phyloP scores from a whole-genome alignment of 2,329 filamentous ascomycete genomes.

The Tolypocladium cylindrosporum region DNA sequence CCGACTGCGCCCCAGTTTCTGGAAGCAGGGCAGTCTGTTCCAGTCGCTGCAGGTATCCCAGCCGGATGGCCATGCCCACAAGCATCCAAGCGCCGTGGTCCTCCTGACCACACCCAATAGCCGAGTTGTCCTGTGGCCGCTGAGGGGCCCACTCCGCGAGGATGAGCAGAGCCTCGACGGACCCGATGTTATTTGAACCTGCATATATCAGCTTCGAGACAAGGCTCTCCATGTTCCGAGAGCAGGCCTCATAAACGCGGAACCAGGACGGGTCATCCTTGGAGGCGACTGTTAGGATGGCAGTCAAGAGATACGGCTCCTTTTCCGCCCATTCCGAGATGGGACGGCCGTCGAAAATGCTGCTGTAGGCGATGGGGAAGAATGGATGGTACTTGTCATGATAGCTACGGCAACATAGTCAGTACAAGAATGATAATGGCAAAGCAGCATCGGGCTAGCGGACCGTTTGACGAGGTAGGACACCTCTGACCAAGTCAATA shows the following conservation, averaged over 20 bases:
- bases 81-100: slow-evolving; percentile 72
- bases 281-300: slow-evolving; percentile 60
- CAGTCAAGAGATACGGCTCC: slow-evolving; percentile 59
- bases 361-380: slow-evolving; percentile 55
- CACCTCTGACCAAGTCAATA: slow-evolving; percentile 15
- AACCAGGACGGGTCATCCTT: slow-evolving; percentile 59
- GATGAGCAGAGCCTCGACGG: slow-evolving; percentile 59
- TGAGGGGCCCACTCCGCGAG: slow-evolving; percentile 67
- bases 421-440: not conserved
- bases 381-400: slow-evolving; percentile 59
- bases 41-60: slow-evolving; percentile 60
- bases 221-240: slow-evolving; percentile 59
- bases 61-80: slow-evolving; percentile 57
- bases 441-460: not conserved
- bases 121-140: slow-evolving; percentile 48
- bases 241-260: slow-evolving; percentile 54
- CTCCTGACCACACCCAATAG: slow-evolving; percentile 62
- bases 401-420: slow-evolving; percentile 32
- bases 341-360: slow-evolving; percentile 42
- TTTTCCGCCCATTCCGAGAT: slow-evolving; percentile 46
- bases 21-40: slow-evolving; percentile 59
- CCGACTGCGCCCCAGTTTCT: slow-evolving; percentile 47
- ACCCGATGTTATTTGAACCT: slow-evolving; percentile 57
- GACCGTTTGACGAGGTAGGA: slow-evolving; percentile 16
- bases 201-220: slow-evolving; percentile 58